Evolutionary conservation across 1,284 basidiomycete genomes (phyloP), one percentile per base, ranked within the genome.

Genomic region (Ceratorhiza oryzae-sativae): DNA sequence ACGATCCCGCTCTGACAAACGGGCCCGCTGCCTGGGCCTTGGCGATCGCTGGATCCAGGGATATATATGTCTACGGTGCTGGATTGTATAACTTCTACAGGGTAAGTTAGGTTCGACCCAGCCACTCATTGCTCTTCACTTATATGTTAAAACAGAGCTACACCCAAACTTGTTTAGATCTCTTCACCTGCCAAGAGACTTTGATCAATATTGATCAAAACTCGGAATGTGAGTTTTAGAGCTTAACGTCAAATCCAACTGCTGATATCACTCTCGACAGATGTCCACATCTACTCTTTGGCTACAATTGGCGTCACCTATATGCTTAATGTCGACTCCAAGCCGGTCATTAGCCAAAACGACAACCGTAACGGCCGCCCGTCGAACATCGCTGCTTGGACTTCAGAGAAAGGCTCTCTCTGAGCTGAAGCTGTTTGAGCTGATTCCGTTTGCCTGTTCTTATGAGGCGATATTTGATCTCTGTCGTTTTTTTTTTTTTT

Each of bases 21-120:
- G 79, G 81, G 32, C 80, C 81, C n/a, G 82, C 79, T 55, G 83
- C 88, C 0, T 91, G 90, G 89, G 88, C 80, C 0, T 80, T 92
- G 20, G 80, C 81, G 30, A 81, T 91, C 12, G 78, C 83, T 34
- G 80, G 81, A 34, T 90, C 89, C 1, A 81, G 81, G 2, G 80
- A 88, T 76, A 88, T 91, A 71, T 79, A 90, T 30, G 77, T 92
- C 56, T 91, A 88, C 74, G 90, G 89, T 36, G 88, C 87, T 41
- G 89, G 89, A 0, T 81, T 87, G 39, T 91, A 90, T 80, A 87
- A 84, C 78, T 91, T 91, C 82, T 90, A 84, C 83, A 75, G 80
- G 71, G 86, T 85, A 88, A 78, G 74, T 34, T n/a, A n/a, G 15
- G 13, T 15, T 34, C 30, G 53, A 8, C 13, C 13, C 13, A 6